Base-by-base conservation (phyloP, 352 stramenopile species). In the Phytophthora tubulina region DNA sequence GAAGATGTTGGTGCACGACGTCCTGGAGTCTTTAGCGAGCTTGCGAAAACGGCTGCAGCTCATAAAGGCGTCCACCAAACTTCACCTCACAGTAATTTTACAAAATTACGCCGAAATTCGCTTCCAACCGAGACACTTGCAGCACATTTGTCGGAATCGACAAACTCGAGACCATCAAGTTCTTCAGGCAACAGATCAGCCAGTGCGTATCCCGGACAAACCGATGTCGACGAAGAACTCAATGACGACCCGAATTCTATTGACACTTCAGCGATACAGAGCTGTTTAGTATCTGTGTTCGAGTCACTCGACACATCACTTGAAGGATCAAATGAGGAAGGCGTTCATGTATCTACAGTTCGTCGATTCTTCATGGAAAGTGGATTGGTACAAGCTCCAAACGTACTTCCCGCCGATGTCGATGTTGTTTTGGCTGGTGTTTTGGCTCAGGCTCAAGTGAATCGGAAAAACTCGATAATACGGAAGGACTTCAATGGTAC, bases 391-490 rank as follows among this genome's bases (percentile, higher is more conserved):
- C 75, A 90, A 58, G 61, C 79, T 15, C 84, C 88, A 0, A 31
- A 62, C 11, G 38, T 93, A 1, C 65, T 85, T 2, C 52, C 80
- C 5, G 84, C 78, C 0, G 85, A 95, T 71, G 81, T 95, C 3
- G 86, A 95, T 44, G 79, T 85, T 17, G 86, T 92, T 17, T 72
- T 95, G 42, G 79, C 86, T 30, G 78, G 85, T 35, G 83, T 94
- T 15, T 67, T 95, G 2, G 79, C 69, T 15, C 77, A 91, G 21
- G 75, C 72, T 7, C 81, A 91, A 32, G 76, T 85, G 21, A 88
- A 85, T 53, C 78, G 80, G 1, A 84, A 82, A 49, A 86, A 80
- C 11, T 52, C 76, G 2, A 66, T 86, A 17, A 64, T 78, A 4
- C 84, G 85, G 0, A 92, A 92, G 42, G 86, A 93, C 49, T 91